A percentile compares a stretch with the other conserved stretches of the same genome.
Evolutionary conservation across 2,329 filamentous ascomycete species (phyloP).

Genomic region (Neospermospora avenae): DNA sequence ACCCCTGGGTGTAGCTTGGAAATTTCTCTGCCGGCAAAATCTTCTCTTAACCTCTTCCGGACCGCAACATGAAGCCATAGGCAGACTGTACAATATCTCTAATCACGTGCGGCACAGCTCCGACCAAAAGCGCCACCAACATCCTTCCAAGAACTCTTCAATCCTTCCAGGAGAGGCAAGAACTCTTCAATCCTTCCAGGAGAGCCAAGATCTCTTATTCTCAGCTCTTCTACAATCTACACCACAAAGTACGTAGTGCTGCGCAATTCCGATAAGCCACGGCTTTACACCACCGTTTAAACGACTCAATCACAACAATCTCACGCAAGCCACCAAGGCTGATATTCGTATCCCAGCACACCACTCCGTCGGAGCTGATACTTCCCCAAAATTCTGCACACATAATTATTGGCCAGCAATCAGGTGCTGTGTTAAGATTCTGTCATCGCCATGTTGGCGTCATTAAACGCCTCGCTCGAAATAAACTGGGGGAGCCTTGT

Average conservation of each 20-base stretch:
- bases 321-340: constrained; percentile 7
- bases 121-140: neutral
- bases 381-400: neutral
- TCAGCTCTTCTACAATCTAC: neutral
- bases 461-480: constrained; percentile 1
- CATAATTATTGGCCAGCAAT: neutral
- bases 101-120: neutral
- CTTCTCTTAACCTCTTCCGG: neutral
- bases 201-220: neutral
- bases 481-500: constrained; percentile 6
- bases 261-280: neutral
- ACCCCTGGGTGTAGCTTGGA: too few species aligned
- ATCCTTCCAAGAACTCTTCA: neutral
- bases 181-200: neutral
- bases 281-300: neutral
- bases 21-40: too few species aligned
- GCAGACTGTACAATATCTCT: neutral
- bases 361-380: neutral
- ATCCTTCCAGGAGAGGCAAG: neutral
- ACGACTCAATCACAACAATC: constrained; percentile 1
- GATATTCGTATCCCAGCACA: constrained; percentile 7
- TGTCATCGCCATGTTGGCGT: constrained; percentile 5
- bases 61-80: neutral
- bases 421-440: neutral
- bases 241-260: neutral